Percentiles rank a stretch among this genome's conserved stretches.
phyloP scores from a whole-genome alignment of 768 basidiomycete species.

The Mycena pura region DNA sequence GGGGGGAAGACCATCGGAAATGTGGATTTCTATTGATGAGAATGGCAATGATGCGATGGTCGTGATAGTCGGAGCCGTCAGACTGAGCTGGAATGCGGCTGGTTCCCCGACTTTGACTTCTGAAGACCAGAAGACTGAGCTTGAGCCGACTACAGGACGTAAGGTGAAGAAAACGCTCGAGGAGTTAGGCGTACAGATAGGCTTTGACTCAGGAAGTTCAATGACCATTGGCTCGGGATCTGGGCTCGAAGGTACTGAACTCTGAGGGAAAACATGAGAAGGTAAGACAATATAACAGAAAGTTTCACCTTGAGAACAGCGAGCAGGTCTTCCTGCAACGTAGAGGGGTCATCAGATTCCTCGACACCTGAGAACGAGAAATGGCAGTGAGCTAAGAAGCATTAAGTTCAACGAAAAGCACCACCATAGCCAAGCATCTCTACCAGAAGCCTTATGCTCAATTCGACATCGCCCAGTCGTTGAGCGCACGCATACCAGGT shows the following conservation, averaged over 20 bases:
- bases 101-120: constrained; percentile 65
- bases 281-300: neutral
- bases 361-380: constrained; percentile 36
- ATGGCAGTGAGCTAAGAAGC: constrained; percentile 3
- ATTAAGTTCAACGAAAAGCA: constrained; percentile 23
- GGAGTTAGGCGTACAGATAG: constrained; percentile 59
- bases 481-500: constrained; percentile 88
- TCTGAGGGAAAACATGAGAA: constrained; percentile 49
- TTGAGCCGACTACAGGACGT: constrained; percentile 61
- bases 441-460: constrained; percentile 75
- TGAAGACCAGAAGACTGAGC: constrained; percentile 73
- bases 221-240: constrained; percentile 61
- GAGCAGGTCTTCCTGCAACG: constrained; percentile 74
- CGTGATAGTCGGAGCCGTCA: constrained; percentile 58
- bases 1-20: constrained; percentile 55
- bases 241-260: constrained; percentile 67
- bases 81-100: constrained; percentile 76
- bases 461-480: constrained; percentile 76
- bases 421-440: constrained; percentile 85
- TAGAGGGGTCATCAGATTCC: constrained; percentile 53
- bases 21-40: constrained; percentile 61
- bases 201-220: constrained; percentile 66
- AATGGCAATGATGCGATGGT: constrained; percentile 67
- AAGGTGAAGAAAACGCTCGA: neutral
- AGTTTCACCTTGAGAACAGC: constrained; percentile 69